These are phyloP conservation scores for Boletus insuetus DNA, from an alignment of 768 basidiomycete genomes.

Conservation along the genomic window DNA sequence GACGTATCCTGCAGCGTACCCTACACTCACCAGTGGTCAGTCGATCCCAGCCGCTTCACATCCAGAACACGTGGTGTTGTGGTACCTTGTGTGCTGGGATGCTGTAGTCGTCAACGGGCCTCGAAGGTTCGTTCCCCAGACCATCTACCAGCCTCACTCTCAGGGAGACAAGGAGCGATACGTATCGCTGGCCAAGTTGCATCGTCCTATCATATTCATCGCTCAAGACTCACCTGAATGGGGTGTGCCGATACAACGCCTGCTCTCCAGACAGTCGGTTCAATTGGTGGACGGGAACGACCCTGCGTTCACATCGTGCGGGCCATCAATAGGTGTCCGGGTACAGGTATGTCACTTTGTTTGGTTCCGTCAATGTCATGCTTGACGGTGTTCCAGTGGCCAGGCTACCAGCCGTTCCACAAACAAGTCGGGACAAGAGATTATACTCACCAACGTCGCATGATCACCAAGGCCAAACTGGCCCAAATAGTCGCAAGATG, in stretches of 20 bases:
- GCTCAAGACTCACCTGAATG: conserved; percentile 49
- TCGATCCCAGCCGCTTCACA: neutral
- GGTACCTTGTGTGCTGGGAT: neutral
- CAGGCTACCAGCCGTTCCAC: conserved; percentile 68
- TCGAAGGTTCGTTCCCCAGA: conserved; percentile 59
- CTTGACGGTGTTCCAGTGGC: conserved; percentile 51
- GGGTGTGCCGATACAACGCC: conserved; percentile 58
- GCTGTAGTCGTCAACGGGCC: conserved; percentile 26
- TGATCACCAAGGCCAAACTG: conserved; percentile 65
- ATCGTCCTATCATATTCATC: conserved; percentile 59
- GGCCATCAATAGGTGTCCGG: conserved; percentile 70
- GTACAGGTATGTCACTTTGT: conserved; percentile 46
- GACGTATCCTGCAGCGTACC: too few species aligned
- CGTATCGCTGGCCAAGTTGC: conserved; percentile 60
- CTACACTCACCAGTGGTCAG: neutral
- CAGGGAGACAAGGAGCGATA: conserved; percentile 69
- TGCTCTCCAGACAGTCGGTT: conserved; percentile 53
- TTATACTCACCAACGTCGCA: conserved; percentile 63
- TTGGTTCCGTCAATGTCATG: neutral
- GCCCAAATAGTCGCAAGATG: conserved; percentile 72
- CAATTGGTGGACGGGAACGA: conserved; percentile 52
- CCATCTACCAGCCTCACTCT: conserved; percentile 67
- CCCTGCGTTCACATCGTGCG: conserved; percentile 60
- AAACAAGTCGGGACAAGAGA: conserved; percentile 71
- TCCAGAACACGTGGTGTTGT: neutral